Evolutionary conservation across 192 early-diverging fungal genomes (phyloP), one percentile per base, ranked within the genome.

Genomic region (Podila verticillata): DNA sequence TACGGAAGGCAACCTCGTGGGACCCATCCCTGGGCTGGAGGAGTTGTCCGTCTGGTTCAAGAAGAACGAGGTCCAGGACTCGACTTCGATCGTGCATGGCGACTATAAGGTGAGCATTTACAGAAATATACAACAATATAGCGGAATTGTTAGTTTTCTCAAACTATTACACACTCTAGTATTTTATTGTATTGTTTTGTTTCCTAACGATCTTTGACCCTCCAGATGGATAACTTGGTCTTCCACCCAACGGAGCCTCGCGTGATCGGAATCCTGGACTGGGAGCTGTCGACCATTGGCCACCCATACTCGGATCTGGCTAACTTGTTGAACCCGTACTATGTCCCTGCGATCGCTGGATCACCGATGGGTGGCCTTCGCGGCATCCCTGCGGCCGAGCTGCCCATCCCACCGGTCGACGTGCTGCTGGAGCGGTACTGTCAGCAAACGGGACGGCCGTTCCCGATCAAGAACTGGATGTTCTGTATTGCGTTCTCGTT

Each of bases 241-340:
- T 97, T 93, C 87, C 93, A 98, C 73, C 89, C 92, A 51, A 88
- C 85, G 3, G 84, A 92, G 60, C 83, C 92, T 24, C 67, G 75
- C 4, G 91, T 97, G 6, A 93, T 97, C 85, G 95, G 95, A 15
- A 85, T 97, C 39, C 89, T 99, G 24, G 97, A 97, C 78, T 97
- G 97, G 95, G 91, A 96, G 87, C 69, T 95, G 32, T 95, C 93
- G 19, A 97, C 97, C 7, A 88, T 97, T 54, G 96, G 96, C 6
- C 94, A 99, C 70, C 97, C 96, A 36, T 89, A 93, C 47, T 90
- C 94, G 1, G 97, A 99, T 73, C 83, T 99, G 28, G 94, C 96
- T 54, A 97, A 96, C 79, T 65, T 96, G 63, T 81, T 97, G 57
- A 88, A 93, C 82, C 91, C 87, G 22, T 95, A 89, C 63, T 91